phyloP scores from a whole-genome alignment of 345 rosid genomes.

The Gossypioides kirkii region DNA sequence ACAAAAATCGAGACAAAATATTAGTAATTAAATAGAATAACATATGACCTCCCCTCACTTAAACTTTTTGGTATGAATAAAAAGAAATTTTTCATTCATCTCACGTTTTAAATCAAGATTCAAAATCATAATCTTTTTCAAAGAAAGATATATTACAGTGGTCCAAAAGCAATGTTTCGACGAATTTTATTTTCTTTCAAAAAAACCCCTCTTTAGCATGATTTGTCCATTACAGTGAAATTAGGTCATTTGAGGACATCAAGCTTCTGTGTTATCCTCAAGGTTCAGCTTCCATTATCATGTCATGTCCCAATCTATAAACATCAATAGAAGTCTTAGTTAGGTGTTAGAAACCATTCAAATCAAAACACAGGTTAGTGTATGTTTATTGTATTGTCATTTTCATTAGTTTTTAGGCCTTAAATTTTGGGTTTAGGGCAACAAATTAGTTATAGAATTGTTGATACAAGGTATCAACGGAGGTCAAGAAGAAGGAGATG shows the following conservation, averaged over 20 bases:
- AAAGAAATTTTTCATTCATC: neutral
- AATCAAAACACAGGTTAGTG: neutral
- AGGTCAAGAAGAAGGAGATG: no score
- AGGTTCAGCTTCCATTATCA: neutral
- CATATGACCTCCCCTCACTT: no score
- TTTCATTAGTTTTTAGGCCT: neutral
- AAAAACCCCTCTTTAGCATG: no score
- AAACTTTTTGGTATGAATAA: no score
- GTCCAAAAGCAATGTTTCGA: neutral
- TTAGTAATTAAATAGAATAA: no score
- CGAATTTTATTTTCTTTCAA: no score
- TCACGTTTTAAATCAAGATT: neutral
- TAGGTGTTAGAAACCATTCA: neutral
- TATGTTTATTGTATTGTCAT: neutral
- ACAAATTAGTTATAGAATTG: neutral
- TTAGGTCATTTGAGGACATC: slow-evolving; percentile 7
- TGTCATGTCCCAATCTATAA: neutral
- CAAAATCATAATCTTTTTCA: neutral
- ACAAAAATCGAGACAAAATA: no score
- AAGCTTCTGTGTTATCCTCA: slow-evolving; percentile 1
- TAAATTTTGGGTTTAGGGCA: neutral
- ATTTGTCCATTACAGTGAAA: neutral
- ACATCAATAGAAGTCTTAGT: neutral
- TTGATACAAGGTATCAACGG: no score
- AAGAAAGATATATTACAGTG: neutral